These are phyloP conservation scores for Rhizoctonia solani DNA, from an alignment of 1,284 basidiomycete genomes.

Conservation along the genomic window DNA sequence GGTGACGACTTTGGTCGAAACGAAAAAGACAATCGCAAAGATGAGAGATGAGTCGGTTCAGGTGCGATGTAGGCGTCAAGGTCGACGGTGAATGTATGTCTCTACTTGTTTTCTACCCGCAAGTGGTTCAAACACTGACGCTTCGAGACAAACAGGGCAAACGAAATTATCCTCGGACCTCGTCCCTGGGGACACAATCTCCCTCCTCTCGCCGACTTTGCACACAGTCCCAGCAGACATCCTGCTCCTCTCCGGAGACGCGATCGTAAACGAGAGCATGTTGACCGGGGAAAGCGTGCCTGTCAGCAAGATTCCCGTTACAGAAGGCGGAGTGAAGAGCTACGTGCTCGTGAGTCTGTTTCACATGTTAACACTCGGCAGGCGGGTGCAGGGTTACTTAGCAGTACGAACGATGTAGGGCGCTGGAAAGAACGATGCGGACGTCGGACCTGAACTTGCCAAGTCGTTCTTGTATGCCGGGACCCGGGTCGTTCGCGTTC, in stretches of 20 bases:
- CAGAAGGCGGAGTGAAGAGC: constrained; percentile 67
- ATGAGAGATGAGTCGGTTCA: constrained; percentile 98
- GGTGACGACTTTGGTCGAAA: constrained; percentile 87
- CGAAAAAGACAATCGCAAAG: constrained; percentile 88
- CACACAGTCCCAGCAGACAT: constrained; percentile 88
- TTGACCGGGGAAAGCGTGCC: constrained; percentile 95
- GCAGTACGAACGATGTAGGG: neutral
- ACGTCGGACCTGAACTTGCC: constrained; percentile 62
- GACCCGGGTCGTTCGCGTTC: constrained; percentile 90
- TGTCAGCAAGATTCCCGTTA: constrained; percentile 82
- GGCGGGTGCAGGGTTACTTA: too few relatives aligned
- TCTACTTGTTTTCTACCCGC: neutral
- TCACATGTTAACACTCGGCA: neutral
- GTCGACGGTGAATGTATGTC: constrained; percentile 75
- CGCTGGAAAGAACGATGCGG: constrained; percentile 62
- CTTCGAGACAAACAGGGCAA: constrained; percentile 65
- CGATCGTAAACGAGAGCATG: constrained; percentile 99
- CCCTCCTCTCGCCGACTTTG: constrained; percentile 78
- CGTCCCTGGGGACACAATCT: constrained; percentile 92
- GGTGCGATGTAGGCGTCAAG: constrained; percentile 77
- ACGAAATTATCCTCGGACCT: constrained; percentile 77
- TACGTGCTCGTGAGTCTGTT: constrained; percentile 45
- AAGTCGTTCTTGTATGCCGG: constrained; percentile 92
- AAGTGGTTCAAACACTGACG: constrained; percentile 7
- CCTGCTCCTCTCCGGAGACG: constrained; percentile 91